A percentile compares a stretch with the other conserved stretches of the same genome.
Conservation (phyloP, 371 early-diverging fungal species). For the Chytridium lagenaria region DNA sequence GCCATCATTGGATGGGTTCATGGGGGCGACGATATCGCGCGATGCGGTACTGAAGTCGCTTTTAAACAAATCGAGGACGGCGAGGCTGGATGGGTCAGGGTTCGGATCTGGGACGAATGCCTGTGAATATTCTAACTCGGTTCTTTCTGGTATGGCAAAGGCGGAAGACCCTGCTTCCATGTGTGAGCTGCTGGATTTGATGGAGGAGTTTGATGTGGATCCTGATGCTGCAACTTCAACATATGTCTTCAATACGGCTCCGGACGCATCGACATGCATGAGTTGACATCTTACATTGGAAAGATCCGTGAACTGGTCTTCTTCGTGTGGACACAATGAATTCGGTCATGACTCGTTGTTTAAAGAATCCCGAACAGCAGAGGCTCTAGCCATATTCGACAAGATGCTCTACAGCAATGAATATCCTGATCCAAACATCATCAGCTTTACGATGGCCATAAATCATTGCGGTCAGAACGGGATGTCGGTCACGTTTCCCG, state of each 20-base stretch:
- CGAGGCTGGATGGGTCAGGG: not conserved
- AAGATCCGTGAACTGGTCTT: not conserved
- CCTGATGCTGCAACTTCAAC: slow-evolving; percentile 9
- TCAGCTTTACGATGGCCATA: not conserved
- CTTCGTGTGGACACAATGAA: slow-evolving; percentile 7
- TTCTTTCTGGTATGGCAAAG: not conserved
- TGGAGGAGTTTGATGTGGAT: not conserved
- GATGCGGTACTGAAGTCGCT: not conserved
- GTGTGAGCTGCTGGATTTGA: not conserved
- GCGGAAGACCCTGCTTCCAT: not conserved
- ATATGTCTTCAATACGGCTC: not conserved
- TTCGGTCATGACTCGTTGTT: not conserved
- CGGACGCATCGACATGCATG: not conserved
- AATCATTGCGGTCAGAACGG: not conserved
- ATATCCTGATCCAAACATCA: not conserved
- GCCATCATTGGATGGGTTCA: slow-evolving; percentile 6
- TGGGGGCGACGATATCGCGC: not conserved
- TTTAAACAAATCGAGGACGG: not conserved
- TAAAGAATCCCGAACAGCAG: not conserved
- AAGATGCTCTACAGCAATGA: not conserved
- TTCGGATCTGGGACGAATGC: not conserved
- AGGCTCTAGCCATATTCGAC: slow-evolving; percentile 1
- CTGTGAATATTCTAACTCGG: not conserved
- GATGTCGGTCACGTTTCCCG: not conserved
- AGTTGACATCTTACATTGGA: not conserved